These are phyloP conservation scores for Fusarium mangiferae DNA, from an alignment of 2,329 filamentous ascomycete species.

Conservation along the genomic window DNA sequence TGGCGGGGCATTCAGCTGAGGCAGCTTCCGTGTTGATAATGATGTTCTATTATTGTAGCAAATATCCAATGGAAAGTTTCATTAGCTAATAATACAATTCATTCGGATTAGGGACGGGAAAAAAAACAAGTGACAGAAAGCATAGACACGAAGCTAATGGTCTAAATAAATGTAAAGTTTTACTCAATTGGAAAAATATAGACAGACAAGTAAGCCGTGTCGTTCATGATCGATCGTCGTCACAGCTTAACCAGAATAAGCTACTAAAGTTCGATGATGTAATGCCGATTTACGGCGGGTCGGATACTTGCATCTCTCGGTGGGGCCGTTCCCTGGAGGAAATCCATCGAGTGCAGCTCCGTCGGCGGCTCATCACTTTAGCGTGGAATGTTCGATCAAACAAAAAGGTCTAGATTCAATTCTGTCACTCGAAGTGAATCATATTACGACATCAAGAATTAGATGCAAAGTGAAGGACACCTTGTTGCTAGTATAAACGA, in stretches of 20 bases:
- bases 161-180: not conserved
- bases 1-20: constrained; percentile 34
- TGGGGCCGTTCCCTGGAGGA: constrained; percentile 21
- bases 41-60: not conserved
- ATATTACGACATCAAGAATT: constrained; percentile 15
- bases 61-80: not conserved
- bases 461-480: not conserved
- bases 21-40: constrained; percentile 22
- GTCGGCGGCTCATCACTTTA: constrained; percentile 28
- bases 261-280: constrained; percentile 38
- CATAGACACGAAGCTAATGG: not conserved
- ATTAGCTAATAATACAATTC: not conserved
- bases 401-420: constrained; percentile 12
- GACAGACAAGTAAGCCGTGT: not conserved
- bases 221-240: constrained; percentile 30
- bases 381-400: constrained; percentile 1
- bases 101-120: not conserved
- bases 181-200: constrained; percentile 7
- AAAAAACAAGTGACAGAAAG: not conserved
- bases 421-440: not conserved
- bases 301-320: constrained; percentile 8
- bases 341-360: constrained; percentile 17
- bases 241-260: not conserved
- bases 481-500: not conserved
- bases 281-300: constrained; percentile 32